Conservation (phyloP, 352 stramenopile species). For the Globisporangium solare region DNA sequence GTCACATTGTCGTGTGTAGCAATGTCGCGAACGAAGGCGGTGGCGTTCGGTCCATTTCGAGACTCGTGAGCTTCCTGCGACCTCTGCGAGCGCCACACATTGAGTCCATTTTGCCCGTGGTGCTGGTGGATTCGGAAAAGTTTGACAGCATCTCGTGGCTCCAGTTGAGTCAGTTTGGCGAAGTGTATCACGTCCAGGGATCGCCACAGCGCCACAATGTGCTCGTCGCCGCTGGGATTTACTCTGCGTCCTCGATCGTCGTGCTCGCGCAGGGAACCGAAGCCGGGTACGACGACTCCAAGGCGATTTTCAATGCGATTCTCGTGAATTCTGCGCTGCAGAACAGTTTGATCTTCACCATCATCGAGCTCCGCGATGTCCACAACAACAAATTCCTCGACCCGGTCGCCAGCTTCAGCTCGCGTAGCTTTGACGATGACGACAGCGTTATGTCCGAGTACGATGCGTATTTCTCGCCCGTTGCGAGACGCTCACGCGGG, state of each 20-base stretch:
- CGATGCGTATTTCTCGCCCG: slow-evolving; percentile 1
- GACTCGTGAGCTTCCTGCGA: slow-evolving; percentile 72
- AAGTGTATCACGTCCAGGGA: slow-evolving; percentile 78
- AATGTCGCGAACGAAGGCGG: slow-evolving; percentile 61
- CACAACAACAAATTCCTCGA: slow-evolving; percentile 85
- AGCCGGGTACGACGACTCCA: slow-evolving; percentile 73
- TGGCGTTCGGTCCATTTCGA: slow-evolving; percentile 49
- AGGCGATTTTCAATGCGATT: slow-evolving; percentile 85
- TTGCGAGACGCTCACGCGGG: not conserved
- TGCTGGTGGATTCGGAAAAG: slow-evolving; percentile 67
- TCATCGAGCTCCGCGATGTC: slow-evolving; percentile 81
- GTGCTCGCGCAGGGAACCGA: slow-evolving; percentile 75
- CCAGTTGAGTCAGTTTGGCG: slow-evolving; percentile 53
- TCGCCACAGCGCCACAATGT: slow-evolving; percentile 71
- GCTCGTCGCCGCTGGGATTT: slow-evolving; percentile 69
- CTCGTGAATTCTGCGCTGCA: slow-evolving; percentile 71
- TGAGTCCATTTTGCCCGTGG: slow-evolving; percentile 52
- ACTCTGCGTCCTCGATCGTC: slow-evolving; percentile 74
- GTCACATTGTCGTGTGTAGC: slow-evolving; percentile 82
- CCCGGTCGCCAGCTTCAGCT: slow-evolving; percentile 59
- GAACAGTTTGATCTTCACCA: slow-evolving; percentile 70
- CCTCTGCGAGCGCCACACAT: slow-evolving; percentile 71
- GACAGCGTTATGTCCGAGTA: slow-evolving; percentile 3
- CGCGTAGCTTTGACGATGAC: slow-evolving; percentile 10
- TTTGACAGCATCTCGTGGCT: slow-evolving; percentile 72